Evolutionary conservation across 768 basidiomycete genomes (phyloP).

Genomic region (Sporobolomyces pararoseus): DNA sequence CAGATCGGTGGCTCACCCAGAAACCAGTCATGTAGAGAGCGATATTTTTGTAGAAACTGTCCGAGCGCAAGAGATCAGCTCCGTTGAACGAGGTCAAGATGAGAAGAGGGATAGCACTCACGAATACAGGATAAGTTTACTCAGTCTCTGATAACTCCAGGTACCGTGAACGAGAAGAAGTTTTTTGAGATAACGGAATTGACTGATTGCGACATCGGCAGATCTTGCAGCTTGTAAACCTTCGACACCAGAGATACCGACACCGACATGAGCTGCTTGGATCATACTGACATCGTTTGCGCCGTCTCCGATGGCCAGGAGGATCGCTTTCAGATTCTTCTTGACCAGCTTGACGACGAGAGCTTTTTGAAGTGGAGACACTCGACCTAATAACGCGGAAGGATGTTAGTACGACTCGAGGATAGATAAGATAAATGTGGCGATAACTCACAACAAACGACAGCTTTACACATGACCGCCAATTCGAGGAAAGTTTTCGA

Average conservation of each 20-base stretch:
- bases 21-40: slow-evolving; percentile 97
- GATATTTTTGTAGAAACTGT: slow-evolving; percentile 86
- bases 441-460: slow-evolving; percentile 77
- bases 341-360: slow-evolving; percentile 88
- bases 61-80: background rate
- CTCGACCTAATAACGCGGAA: slow-evolving; percentile 62
- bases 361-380: slow-evolving; percentile 95
- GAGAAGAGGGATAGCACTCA: slow-evolving; percentile 33
- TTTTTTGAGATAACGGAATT: slow-evolving; percentile 94
- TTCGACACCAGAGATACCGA: slow-evolving; percentile 97
- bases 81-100: background rate
- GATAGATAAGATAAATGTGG: background rate
- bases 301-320: slow-evolving; percentile 95
- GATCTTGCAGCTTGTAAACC: slow-evolving; percentile 97
- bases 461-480: slow-evolving; percentile 96
- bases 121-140: slow-evolving; percentile 92
- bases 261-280: slow-evolving; percentile 94
- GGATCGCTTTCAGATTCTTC: slow-evolving; percentile 87
- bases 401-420: background rate
- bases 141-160: slow-evolving; percentile 94
- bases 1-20: slow-evolving; percentile 77
- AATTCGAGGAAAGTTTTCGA: slow-evolving; percentile 87
- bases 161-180: slow-evolving; percentile 92
- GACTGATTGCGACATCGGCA: slow-evolving; percentile 86
- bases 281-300: slow-evolving; percentile 99